Evolutionary conservation across 192 early-diverging fungal species (phyloP), one percentile per base, ranked within the genome.

Genomic region (Mortierella alpina): DNA sequence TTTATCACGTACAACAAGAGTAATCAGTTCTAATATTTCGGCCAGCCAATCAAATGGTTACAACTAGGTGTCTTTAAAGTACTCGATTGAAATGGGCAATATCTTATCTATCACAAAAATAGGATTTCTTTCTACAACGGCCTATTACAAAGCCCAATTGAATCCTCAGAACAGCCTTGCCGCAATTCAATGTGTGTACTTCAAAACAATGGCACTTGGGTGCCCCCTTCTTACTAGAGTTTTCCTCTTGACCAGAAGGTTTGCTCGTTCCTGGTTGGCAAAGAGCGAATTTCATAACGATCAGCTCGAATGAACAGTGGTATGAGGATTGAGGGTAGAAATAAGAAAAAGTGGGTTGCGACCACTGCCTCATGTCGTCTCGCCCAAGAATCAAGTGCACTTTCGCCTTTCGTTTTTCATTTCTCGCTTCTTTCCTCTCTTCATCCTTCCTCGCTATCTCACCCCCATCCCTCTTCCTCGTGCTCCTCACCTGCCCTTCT

Each of bases 71-170:
- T 31, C 31, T 31, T 31, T 31, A 31, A 1, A 31, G 31, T 31
- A 31, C 31, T 31, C 31, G 31, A 31, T 31, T 31, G 31, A 31
- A 31, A 31, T 31, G 31, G 31, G 31, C 31, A 31, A 31, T 31
- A 31, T 31, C 31, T 31, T 31, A 31, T 31, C 31, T 31, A 31
- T 31, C 31, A 65, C 66, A 68, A 68, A 68, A 68, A 68, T 68
- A 68, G 66, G 66, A 68, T 68, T 68, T 67, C 54, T 50, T 31
- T 31, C 31, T 31, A 31, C 47, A 68, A 68, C 66, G 66, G 65
- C 57, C 65, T 57, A 20, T 20, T 55, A 20, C 54, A 18, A 55
- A 50, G 11, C 12, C 4, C 17, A 17, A 50, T 17, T 14, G 49
- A 50, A 17, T 50, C 11, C 49, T 50, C 12, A 50, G 17, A 50